phyloP scores from a whole-genome alignment of 495 filamentous ascomycete genomes.

The Xylaria palmicola region DNA sequence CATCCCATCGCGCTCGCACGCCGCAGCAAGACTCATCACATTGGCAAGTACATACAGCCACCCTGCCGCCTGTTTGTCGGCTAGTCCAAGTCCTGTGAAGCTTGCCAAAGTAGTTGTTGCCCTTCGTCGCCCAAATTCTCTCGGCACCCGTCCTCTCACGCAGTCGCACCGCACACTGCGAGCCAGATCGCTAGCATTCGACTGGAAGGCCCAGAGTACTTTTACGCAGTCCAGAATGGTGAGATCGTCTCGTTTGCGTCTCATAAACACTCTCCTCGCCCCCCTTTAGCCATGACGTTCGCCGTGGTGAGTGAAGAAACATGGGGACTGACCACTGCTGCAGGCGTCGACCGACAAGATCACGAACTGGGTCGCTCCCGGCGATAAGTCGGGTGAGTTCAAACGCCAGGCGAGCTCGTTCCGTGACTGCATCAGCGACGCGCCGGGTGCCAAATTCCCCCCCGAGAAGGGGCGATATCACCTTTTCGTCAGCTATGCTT shows the following conservation, averaged over 20 bases:
- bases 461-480: slow-evolving; percentile 76
- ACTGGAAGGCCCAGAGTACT: neutral
- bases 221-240: slow-evolving; percentile 5
- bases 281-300: neutral
- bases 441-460: slow-evolving; percentile 61
- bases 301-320: neutral
- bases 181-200: too few species aligned
- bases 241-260: too few species aligned
- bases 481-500: slow-evolving; percentile 72
- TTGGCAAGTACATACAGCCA: neutral
- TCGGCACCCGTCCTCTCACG: neutral
- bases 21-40: neutral
- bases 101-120: neutral
- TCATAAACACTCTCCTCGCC: too few species aligned
- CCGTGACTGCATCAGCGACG: slow-evolving; percentile 65
- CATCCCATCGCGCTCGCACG: neutral
- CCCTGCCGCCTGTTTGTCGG: neutral
- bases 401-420: slow-evolving; percentile 73
- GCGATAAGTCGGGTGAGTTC: slow-evolving; percentile 82
- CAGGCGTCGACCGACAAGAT: slow-evolving; percentile 50
- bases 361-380: slow-evolving; percentile 77
- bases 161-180: neutral
- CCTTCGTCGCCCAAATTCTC: neutral
- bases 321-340: neutral
- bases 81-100: neutral